These are phyloP conservation scores for Trichoderma arundinaceum DNA, from an alignment of 2,329 filamentous ascomycete species.

Conservation along the genomic window DNA sequence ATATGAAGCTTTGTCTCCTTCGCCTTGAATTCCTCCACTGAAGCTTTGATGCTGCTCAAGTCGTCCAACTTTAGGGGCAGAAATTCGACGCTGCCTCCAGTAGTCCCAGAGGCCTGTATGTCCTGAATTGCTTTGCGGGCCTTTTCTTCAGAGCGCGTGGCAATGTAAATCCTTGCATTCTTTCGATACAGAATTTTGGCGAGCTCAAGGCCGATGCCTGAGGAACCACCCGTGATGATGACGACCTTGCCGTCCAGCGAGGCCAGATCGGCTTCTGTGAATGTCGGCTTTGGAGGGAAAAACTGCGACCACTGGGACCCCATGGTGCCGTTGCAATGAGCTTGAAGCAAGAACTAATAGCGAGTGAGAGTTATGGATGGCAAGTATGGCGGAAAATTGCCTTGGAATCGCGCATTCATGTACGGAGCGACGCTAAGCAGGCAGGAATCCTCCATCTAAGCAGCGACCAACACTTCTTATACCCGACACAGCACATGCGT, in stretches of 20 bases:
- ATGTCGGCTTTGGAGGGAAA: slow-evolving; percentile 30
- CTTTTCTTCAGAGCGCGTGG: slow-evolving; percentile 51
- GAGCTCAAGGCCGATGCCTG: slow-evolving; percentile 56
- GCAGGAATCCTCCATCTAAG: background rate
- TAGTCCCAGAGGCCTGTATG: slow-evolving; percentile 46
- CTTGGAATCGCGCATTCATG: background rate
- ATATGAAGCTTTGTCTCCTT: slow-evolving; percentile 43
- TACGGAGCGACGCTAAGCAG: background rate
- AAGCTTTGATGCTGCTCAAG: slow-evolving; percentile 40
- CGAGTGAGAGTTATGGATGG: background rate
- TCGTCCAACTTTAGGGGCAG: slow-evolving; percentile 49
- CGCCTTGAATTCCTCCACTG: slow-evolving; percentile 37
- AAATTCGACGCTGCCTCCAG: slow-evolving; percentile 48
- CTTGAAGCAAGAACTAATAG: background rate
- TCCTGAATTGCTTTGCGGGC: slow-evolving; percentile 49
- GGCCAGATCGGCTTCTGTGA: slow-evolving; percentile 17
- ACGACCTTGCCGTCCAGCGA: slow-evolving; percentile 37
- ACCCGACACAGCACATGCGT: background rate
- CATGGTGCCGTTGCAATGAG: slow-evolving; percentile 9
- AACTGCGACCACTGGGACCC: slow-evolving; percentile 31
- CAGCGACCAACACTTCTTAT: slow-evolving; percentile 21
- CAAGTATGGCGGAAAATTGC: background rate
- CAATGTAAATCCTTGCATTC: slow-evolving; percentile 58
- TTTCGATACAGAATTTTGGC: slow-evolving; percentile 56
- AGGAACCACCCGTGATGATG: slow-evolving; percentile 47